Evolutionary conservation across 768 basidiomycete genomes (phyloP).

Genomic region (Boletus subparvulus): DNA sequence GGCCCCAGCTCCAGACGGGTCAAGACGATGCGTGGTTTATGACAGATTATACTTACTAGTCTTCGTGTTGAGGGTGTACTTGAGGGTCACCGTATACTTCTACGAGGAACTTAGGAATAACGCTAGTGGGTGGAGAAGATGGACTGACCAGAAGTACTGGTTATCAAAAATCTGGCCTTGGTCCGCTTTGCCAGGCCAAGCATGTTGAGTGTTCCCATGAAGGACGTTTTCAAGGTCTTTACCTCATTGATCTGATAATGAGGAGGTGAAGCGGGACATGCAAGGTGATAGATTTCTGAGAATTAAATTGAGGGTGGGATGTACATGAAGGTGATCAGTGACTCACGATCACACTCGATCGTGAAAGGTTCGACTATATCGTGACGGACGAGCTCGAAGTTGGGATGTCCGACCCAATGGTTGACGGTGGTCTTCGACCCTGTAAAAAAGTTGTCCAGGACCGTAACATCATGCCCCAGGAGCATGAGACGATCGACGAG

Average conservation of each 20-base stretch:
- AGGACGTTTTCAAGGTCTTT: conserved; percentile 98
- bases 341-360: conserved; percentile 96
- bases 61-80: conserved; percentile 94
- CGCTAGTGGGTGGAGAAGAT: neutral
- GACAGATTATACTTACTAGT: conserved; percentile 63
- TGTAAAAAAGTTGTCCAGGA: conserved; percentile 98
- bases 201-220: conserved; percentile 99
- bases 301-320: neutral
- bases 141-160: conserved; percentile 83
- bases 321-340: neutral
- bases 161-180: conserved; percentile 95
- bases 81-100: conserved; percentile 99
- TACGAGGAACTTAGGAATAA: conserved; percentile 26
- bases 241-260: conserved; percentile 98
- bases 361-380: conserved; percentile 97
- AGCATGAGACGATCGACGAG: conserved; percentile 97
- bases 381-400: conserved; percentile 97
- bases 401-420: conserved; percentile 97
- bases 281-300: conserved; percentile 95
- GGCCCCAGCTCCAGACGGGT: conserved; percentile 72
- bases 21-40: conserved; percentile 10
- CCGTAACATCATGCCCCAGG: conserved; percentile 95
- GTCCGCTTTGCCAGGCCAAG: conserved; percentile 96
- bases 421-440: conserved; percentile 96
- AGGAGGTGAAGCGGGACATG: conserved; percentile 95